Percentiles rank a stretch among this genome's conserved stretches.
These are phyloP conservation scores for Phytophthora vignae DNA, from an alignment of 352 stramenopile genomes.

Conservation along the genomic window DNA sequence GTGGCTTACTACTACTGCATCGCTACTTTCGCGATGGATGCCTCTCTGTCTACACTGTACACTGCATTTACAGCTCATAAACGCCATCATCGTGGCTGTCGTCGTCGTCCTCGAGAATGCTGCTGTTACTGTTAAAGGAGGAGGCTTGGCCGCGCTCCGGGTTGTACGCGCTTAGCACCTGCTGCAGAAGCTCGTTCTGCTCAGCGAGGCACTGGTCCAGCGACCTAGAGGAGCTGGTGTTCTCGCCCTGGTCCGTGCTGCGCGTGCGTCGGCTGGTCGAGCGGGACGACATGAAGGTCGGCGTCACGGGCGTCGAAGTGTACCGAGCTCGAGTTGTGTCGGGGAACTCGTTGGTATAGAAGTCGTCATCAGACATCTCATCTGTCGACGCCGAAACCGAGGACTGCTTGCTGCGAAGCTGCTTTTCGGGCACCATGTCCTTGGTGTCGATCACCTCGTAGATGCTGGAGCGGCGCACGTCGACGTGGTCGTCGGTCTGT, in stretches of 20 bases:
- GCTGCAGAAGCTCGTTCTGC: constrained; percentile 50
- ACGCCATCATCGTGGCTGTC: constrained; percentile 35
- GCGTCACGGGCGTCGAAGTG: constrained; percentile 38
- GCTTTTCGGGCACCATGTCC: constrained; percentile 42
- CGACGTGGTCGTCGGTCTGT: constrained; percentile 24
- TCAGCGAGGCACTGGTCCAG: constrained; percentile 50
- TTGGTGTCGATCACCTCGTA: constrained; percentile 54
- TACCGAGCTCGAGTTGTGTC: constrained; percentile 33
- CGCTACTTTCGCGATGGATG: constrained; percentile 30
- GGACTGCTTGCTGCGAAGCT: constrained; percentile 35
- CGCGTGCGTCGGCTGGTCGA: constrained; percentile 32
- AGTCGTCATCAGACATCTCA: constrained; percentile 20
- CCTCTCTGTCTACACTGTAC: constrained; percentile 16
- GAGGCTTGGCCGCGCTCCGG: constrained; percentile 20
- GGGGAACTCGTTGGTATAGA: constrained; percentile 24
- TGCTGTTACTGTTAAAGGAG: constrained; percentile 27
- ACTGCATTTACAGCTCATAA: constrained; percentile 36
- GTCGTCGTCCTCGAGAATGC: constrained; percentile 31
- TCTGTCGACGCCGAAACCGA: constrained; percentile 9
- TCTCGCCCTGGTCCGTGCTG: constrained; percentile 37
- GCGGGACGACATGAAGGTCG: constrained; percentile 16
- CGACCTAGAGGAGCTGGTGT: constrained; percentile 28
- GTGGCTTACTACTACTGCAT: constrained; percentile 27
- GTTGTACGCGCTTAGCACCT: constrained; percentile 41
- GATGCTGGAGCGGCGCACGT: constrained; percentile 43